Percentiles rank a stretch among this genome's conserved stretches.
Evolutionary conservation across 2,329 filamentous ascomycete genomes (phyloP).

Genomic region (Lachnellula willkommii): DNA sequence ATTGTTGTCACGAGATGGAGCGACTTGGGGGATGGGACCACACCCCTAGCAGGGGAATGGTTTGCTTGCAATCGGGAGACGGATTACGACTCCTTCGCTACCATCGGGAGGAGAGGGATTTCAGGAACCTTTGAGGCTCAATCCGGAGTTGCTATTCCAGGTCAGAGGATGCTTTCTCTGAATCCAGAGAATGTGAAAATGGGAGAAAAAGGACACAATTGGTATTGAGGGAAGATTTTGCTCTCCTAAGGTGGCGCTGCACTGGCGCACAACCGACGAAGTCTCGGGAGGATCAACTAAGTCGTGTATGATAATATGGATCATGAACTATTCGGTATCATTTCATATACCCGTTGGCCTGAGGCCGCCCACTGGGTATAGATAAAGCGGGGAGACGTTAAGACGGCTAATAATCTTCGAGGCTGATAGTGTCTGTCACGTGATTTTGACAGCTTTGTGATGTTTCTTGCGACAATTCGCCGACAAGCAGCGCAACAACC

Average conservation of each 20-base stretch:
- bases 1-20: slow-evolving; percentile 58
- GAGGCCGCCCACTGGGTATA: too few species aligned
- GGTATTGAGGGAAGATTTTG: slow-evolving; percentile 43
- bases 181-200: slow-evolving; percentile 50
- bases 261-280: too few species aligned
- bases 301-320: too few species aligned
- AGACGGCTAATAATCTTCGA: too few species aligned
- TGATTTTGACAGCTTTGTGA: too few species aligned
- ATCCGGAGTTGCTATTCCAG: slow-evolving; percentile 48
- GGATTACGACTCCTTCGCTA: slow-evolving; percentile 48
- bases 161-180: slow-evolving; percentile 51
- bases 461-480: too few species aligned
- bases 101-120: slow-evolving; percentile 49
- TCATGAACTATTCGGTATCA: too few species aligned
- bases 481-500: too few species aligned
- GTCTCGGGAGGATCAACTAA: too few species aligned
- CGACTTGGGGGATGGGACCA: slow-evolving; percentile 52
- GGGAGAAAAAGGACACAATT: slow-evolving; percentile 51
- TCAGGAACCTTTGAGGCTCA: slow-evolving; percentile 55
- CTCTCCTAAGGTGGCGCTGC: neutral
- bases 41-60: slow-evolving; percentile 48
- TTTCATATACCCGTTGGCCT: too few species aligned
- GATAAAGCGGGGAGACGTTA: too few species aligned
- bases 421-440: too few species aligned
- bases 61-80: slow-evolving; percentile 46